Evolutionary conservation across 768 basidiomycete genomes (phyloP).

Genomic region (Rhizopogon sp.): DNA sequence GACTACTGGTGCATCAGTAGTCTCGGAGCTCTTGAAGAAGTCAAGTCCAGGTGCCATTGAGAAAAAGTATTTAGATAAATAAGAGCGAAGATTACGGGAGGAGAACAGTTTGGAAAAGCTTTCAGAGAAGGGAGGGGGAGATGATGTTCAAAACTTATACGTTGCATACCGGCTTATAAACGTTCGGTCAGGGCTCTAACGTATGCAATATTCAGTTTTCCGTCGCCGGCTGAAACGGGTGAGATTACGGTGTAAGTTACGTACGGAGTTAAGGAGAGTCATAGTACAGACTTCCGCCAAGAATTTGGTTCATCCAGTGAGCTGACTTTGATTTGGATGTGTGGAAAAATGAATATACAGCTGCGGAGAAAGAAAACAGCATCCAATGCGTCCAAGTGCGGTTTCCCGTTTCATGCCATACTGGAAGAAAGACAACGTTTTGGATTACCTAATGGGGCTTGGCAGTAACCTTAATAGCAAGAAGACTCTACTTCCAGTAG

Average conservation of each 20-base stretch:
- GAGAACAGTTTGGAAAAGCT: conserved; percentile 4
- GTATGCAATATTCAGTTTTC: conserved; percentile 9
- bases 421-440: too few species aligned
- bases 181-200: not conserved
- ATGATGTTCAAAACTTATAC: not conserved
- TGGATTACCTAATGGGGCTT: too few species aligned
- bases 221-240: conserved; percentile 17
- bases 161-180: conserved; percentile 16
- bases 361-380: conserved; percentile 15
- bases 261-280: conserved; percentile 10
- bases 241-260: conserved; percentile 11
- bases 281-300: not conserved
- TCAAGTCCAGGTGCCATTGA: conserved; percentile 30
- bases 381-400: too few species aligned
- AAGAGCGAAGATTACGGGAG: not conserved
- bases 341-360: not conserved
- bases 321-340: conserved; percentile 2
- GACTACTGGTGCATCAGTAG: not conserved
- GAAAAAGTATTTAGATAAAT: not conserved
- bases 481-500: too few species aligned
- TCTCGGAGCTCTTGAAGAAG: conserved; percentile 20
- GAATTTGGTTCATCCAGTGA: conserved; percentile 6
- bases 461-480: too few species aligned
- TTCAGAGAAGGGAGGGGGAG: conserved; percentile 18
- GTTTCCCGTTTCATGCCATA: too few species aligned